Conservation (phyloP, 768 basidiomycete species). For the Lentinus tigrinus region DNA sequence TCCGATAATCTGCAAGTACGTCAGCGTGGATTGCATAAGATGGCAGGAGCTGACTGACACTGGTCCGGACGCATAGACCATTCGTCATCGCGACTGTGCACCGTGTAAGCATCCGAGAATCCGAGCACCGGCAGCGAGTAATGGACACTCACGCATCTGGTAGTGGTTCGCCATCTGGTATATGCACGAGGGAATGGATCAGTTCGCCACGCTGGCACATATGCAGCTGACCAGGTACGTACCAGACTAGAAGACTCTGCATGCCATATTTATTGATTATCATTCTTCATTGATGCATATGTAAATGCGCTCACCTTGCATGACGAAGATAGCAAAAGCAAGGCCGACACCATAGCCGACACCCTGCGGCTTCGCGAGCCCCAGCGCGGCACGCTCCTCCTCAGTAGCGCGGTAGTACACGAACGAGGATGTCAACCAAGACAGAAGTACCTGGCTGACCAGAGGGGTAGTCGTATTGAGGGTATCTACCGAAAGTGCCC, state of each 20-base stretch:
- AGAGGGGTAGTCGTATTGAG: conserved; percentile 56
- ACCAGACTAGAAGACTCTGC: conserved; percentile 37
- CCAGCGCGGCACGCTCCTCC: conserved; percentile 34
- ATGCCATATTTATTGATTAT: not conserved
- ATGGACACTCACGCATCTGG: conserved; percentile 31
- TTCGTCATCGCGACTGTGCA: conserved; percentile 43
- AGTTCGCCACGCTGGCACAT: too few species aligned
- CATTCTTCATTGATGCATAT: not conserved
- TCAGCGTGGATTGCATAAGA: not conserved
- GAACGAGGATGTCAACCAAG: conserved; percentile 55
- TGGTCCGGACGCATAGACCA: conserved; percentile 48
- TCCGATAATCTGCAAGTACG: conserved; percentile 33
- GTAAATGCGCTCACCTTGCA: conserved; percentile 46
- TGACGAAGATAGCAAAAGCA: conserved; percentile 54
- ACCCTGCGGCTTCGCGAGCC: conserved; percentile 40
- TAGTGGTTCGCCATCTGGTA: conserved; percentile 42
- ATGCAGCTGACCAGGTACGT: not conserved
- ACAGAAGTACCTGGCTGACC: conserved; percentile 55
- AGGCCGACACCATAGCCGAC: conserved; percentile 65
- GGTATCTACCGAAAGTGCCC: conserved; percentile 33
- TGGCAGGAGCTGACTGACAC: conserved; percentile 30
- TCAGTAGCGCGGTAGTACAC: conserved; percentile 37
- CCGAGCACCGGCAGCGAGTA: not conserved
- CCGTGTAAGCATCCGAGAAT: not conserved
- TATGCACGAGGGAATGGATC: not conserved